These are phyloP conservation scores for Hordeum marinum DNA, from an alignment of 176 grass and related monocot species.

Conservation along the genomic window DNA sequence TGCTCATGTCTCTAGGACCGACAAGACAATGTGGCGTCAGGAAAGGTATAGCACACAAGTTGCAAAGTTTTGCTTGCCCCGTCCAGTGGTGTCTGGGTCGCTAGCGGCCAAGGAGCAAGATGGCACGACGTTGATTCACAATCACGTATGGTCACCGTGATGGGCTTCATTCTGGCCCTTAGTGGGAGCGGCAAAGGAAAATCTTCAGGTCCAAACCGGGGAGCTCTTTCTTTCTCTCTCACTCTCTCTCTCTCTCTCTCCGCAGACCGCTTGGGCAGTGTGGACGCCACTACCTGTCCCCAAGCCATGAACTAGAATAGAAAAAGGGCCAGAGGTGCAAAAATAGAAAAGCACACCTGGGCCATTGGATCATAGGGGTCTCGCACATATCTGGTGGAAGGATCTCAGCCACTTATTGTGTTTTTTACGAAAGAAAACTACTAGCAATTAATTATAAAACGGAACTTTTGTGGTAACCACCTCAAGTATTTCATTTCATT, in stretches of 20 bases:
- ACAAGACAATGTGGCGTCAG: neutral
- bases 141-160: neutral
- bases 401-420: too few relatives aligned
- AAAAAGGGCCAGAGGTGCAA: too few relatives aligned
- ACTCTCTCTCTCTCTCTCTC: too few relatives aligned
- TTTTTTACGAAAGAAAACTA: too few relatives aligned
- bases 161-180: neutral
- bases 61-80: neutral
- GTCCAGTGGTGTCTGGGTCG: neutral
- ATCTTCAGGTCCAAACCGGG: neutral
- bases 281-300: neutral
- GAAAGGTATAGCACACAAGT: neutral
- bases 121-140: neutral
- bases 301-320: neutral
- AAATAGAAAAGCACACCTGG: too few relatives aligned
- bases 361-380: too few relatives aligned
- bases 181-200: neutral
- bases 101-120: neutral
- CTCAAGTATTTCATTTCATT: too few relatives aligned
- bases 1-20: neutral
- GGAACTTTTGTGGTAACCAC: too few relatives aligned
- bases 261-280: neutral
- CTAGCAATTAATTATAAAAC: too few relatives aligned
- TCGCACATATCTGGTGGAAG: too few relatives aligned
- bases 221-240: neutral